Conservation (phyloP, 305 asterid genomes). For the Ruellia speciosa region DNA sequence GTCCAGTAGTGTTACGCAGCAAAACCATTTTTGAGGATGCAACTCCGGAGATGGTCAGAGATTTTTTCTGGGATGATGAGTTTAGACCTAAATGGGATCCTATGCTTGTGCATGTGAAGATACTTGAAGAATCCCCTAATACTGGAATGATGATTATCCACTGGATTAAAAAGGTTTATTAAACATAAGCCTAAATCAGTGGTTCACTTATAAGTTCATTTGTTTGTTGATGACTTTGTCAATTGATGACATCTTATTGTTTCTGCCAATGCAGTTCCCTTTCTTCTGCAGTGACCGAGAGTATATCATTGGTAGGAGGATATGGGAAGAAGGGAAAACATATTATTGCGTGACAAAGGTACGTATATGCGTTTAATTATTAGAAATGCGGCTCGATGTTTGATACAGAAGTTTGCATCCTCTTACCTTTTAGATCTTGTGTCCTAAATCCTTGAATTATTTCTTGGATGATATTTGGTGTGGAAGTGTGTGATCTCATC, state of each 20-base stretch:
- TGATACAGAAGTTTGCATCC: too few relatives aligned
- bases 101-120: conserved; percentile 72
- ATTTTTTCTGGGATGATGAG: conserved; percentile 99
- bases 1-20: conserved; percentile 68
- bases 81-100: conserved; percentile 91
- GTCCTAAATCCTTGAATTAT: too few relatives aligned
- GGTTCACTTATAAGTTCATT: not conserved
- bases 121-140: conserved; percentile 64
- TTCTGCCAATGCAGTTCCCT: conserved; percentile 65
- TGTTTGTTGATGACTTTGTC: conserved; percentile 18
- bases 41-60: conserved; percentile 82
- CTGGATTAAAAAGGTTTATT: conserved; percentile 89
- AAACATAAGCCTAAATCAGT: conserved; percentile 10
- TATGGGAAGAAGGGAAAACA: conserved; percentile 78
- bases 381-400: too few relatives aligned
- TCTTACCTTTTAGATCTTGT: not conserved
- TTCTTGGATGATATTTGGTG: too few relatives aligned
- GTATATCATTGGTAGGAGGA: conserved; percentile 81
- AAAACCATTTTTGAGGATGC: conserved; percentile 90
- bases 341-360: conserved; percentile 89
- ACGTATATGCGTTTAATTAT: not conserved
- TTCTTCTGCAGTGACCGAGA: conserved; percentile 98
- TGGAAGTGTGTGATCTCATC: too few relatives aligned
- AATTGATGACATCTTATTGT: conserved; percentile 16
- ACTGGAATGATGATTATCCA: conserved; percentile 80